Percentiles rank a stretch among this genome's conserved stretches.
These are phyloP conservation scores for Xylariaceae sp. DNA, from an alignment of 2,329 filamentous ascomycete species.

Conservation along the genomic window DNA sequence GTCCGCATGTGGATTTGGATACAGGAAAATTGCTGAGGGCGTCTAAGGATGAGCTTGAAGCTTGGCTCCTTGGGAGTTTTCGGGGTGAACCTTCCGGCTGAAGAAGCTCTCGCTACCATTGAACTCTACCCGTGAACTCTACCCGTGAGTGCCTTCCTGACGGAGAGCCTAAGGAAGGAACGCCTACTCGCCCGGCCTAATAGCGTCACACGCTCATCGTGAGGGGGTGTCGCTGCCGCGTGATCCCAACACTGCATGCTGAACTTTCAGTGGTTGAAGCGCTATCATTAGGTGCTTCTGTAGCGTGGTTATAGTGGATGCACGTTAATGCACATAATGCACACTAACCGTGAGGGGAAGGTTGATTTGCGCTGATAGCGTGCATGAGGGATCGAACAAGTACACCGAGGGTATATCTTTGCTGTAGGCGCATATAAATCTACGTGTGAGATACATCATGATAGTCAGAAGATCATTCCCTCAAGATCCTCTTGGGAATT, in stretches of 20 bases:
- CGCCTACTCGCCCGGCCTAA: too few species aligned
- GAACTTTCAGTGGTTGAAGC: not conserved
- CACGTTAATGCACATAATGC: not conserved
- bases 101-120: too few species aligned
- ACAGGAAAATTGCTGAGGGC: slow-evolving; percentile 12
- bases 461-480: not conserved
- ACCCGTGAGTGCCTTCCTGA: too few species aligned
- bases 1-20: slow-evolving; percentile 36
- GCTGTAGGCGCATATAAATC: not conserved
- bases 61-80: not conserved
- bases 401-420: not conserved
- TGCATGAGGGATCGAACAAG: not conserved
- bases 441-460: not conserved
- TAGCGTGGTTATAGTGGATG: not conserved
- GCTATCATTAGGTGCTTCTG: not conserved
- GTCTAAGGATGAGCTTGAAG: not conserved
- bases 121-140: too few species aligned
- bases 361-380: not conserved
- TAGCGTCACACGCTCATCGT: too few species aligned
- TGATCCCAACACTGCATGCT: not conserved
- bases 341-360: not conserved
- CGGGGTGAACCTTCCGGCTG: not conserved
- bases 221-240: too few species aligned
- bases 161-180: too few species aligned
- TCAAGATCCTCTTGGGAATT: not conserved